Evolutionary conservation across 768 basidiomycete species (phyloP), one percentile per base, ranked within the genome.

Genomic region (Neoboletus subvelutipes): DNA sequence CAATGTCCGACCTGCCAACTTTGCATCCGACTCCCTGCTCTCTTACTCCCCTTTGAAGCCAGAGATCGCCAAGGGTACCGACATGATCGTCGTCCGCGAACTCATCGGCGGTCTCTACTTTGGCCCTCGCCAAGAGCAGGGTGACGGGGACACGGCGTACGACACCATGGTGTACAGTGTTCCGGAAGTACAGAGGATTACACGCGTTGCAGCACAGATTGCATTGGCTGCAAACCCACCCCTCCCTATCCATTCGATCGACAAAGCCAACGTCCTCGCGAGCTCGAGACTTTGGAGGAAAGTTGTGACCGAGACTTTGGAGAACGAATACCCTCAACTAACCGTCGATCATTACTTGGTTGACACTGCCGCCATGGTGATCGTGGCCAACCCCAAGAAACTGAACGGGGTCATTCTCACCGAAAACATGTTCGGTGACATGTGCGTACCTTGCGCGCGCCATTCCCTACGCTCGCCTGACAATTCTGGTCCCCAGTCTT

Each of bases 201-300:
- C 96, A 2, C 86, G 94, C 18, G 94, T 98, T 42, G 97, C 96
- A 12, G 95, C 92, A 37, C 89, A 92, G 73, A 90, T 98, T 64
- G 95, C 97, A 20, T 73, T 94, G 50, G 78, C 87, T 24, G 75
- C 84, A 5, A 80, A 89, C 68, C 97, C 97, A 5, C 94, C 95
- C 20, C 80, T 96, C 46, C 80, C 85, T 22, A 87, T 99, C 56
- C 92, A 93, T 74, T 96, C 94, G 0, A 80, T 99, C 72, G 97
- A 99, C 80, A 99, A 99, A 76, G 97, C 97, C 52, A 99, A 99
- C 74, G 97, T 99, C 22, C 85, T 99, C 54, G 97, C 97, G 24
- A 91, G 85, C 68, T 96, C 93, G 36, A 79, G 97, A 48, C 77
- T 99, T 41, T 99, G 97, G 97, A 78, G 97, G 56, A 94, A 87